A percentile compares a stretch with the other conserved stretches of the same genome.
phyloP scores from a whole-genome alignment of 495 filamentous ascomycete species.

The Rhypophila decipiens region DNA sequence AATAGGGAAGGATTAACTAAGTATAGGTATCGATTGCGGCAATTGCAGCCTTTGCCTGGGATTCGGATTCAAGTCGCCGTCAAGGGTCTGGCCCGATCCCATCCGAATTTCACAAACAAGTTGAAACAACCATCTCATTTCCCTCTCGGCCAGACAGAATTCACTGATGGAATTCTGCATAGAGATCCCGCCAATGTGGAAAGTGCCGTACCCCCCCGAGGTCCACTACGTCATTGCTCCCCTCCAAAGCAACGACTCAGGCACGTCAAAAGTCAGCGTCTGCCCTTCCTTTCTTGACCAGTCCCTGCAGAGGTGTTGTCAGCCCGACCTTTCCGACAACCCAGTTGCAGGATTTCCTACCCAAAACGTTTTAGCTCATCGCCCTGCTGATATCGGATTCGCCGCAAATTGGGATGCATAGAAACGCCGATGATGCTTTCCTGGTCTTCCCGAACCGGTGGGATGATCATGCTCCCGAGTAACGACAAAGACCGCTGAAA shows the following conservation, averaged over 20 bases:
- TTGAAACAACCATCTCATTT: background rate
- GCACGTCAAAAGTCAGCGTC: slow-evolving; percentile 9
- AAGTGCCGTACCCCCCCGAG: slow-evolving; percentile 18
- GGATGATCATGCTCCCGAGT: background rate
- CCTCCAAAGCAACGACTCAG: slow-evolving; percentile 5
- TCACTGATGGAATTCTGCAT: too few relatives aligned
- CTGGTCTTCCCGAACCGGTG: background rate
- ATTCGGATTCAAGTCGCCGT: too few relatives aligned
- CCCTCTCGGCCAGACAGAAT: too few relatives aligned
- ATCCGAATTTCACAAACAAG: too few relatives aligned
- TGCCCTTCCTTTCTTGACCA: slow-evolving; percentile 3
- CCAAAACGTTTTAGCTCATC: background rate
- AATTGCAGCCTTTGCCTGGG: too few relatives aligned
- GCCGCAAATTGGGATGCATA: background rate
- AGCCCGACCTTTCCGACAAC: slow-evolving; percentile 1
- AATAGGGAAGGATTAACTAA: too few relatives aligned
- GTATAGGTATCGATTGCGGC: too few relatives aligned
- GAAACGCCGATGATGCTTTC: background rate
- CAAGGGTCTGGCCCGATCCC: too few relatives aligned
- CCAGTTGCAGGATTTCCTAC: slow-evolving; percentile 1
- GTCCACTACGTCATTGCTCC: slow-evolving; percentile 19
- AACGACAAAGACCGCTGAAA: too few relatives aligned
- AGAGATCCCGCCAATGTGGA: slow-evolving; percentile 14
- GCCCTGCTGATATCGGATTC: slow-evolving; percentile 2
- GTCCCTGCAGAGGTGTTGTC: background rate